Evolutionary conservation across 345 rosid genomes (phyloP), one percentile per base, ranked within the genome.

Genomic region (Rhizophora mangle): DNA sequence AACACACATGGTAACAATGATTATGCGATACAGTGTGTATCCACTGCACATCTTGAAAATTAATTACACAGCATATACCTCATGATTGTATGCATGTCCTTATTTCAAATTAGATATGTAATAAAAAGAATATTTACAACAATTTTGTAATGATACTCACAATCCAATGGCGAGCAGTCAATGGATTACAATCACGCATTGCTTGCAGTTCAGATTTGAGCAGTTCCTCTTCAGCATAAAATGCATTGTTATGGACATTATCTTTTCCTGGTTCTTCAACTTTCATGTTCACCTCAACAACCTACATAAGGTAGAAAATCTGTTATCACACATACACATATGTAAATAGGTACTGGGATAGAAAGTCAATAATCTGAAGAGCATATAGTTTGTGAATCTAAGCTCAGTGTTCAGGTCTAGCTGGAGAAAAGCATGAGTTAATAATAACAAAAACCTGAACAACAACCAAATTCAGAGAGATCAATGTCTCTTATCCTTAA

Each of bases 131-230:
- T 30, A 20, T 15, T 30, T 11, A n/a, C 63, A 62, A 64, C 8
- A 43, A 30, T 5, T 16, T 37, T 34, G 59, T 2, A 11, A 65
- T 30, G 59, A 9, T 51, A 53, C 95, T 82, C 87, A 92, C 98
- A 74, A 90, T 88, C 98, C 98, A 92, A 63, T 88, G 93, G 74
- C 98, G 92, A 64, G 96, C 98, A 21, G 93, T 63, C 72, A 83
- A 72, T 34, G 96, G 91, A 77, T 88, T 87, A 69, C 96, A 90
- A 68, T 92, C 95, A 68, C 98, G 87, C 95, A 71, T 88, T 10
- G 96, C 98, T 82, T 85, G 85, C 77, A 79, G 71, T 77, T 92
- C 98, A 0, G 92, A 80, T 80, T 64, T 82, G 56, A 92, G 92
- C 70, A 92, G 73, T 32, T 80, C 83, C 82, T 92, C 95, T 74